Evolutionary conservation across 2,329 filamentous ascomycete species (phyloP), one percentile per base, ranked within the genome.

Genomic region (Fusarium sp.): DNA sequence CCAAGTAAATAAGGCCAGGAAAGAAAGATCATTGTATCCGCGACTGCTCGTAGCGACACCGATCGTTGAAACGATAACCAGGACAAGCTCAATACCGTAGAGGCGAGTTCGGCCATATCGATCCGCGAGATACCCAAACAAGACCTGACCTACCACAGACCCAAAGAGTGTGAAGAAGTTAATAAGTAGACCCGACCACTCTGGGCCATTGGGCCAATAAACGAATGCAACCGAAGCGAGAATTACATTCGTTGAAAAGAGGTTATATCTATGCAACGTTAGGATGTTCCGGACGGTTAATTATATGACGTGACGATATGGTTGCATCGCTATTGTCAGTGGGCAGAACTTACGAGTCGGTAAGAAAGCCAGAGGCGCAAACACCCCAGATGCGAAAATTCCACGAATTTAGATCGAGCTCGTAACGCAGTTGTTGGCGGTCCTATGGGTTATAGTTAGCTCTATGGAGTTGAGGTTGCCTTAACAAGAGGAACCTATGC

Each of bases 31-130:
- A 42, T 80, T 77, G 69, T 84, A 85, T 32, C 85, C 84, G 68
- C 81, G 81, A 61, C 82, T 86, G 56, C 82, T 84, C 0, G 84
- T 86, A n/a, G 84, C 84, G 5, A 86, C 83, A 11, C 86, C 86
- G 64, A 87, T 84, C n/a, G 85, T 88, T 18, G 85, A 86, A 11
- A 87, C 82, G 53, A 88, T 86, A 48, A 88, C 85, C 13, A 88
- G 83, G 18, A 86, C 79, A 16, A 88, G 78, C 74, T 87, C 85
- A 55, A 88, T 84, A n/a, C 86, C 86, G 59, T 88, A 88, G 4
- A 87, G 79, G 7, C 84, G 81, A 14, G 86, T 87, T 21, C 86
- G 82, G n/a, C 85, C 86, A 73, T 84, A 85, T 59, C 82, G 82
- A 68, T 88, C 86, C 40, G 85, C 86, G 8, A 88, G 80, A 60